Evolutionary conservation across 129 eudicot species (phyloP).

Genomic region (Daucus carota): DH1_v3.0 NC_030385.2:44120501-44121000

Average conservation of each 20-base stretch:
- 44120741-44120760: constrained; percentile 78
- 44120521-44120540: constrained; percentile 65
- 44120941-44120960: background rate
- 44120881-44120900: background rate
- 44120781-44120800: constrained; percentile 8
- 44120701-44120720: constrained; percentile 80
- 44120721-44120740: constrained; percentile 49
- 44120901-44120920: background rate
- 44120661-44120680: constrained; percentile 77
- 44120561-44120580: constrained; percentile 83
- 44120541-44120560: constrained; percentile 77
- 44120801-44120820: background rate
- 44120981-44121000: background rate
- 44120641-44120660: constrained; percentile 66
- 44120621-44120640: constrained; percentile 92
- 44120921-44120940: background rate
- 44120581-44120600: constrained; percentile 76
- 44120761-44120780: constrained; percentile 80
- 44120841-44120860: background rate
- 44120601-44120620: constrained; percentile 86
- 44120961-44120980: background rate
- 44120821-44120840: background rate
- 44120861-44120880: background rate
- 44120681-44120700: constrained; percentile 83
- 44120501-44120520: constrained; percentile 85